These are phyloP conservation scores for Raphidocelis subcapitata DNA, from an alignment of 139 green algal species.

Conservation along the genomic window DNA sequence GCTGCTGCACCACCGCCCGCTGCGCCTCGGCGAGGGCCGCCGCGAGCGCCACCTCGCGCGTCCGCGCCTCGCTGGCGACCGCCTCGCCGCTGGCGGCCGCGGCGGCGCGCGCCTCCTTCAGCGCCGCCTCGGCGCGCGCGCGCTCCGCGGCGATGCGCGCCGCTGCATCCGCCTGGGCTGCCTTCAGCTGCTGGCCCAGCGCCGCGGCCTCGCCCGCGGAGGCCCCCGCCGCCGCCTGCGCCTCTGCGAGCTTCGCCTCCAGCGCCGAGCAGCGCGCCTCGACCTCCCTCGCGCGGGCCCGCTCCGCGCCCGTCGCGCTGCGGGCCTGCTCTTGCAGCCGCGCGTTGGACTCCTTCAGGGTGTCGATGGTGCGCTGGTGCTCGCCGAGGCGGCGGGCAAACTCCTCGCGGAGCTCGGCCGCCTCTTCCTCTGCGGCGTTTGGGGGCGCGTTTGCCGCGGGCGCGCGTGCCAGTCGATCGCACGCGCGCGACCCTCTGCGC, in stretches of 20 bases:
- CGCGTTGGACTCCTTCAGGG: background rate
- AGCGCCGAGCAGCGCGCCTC: background rate
- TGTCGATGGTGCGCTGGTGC: constrained; percentile 12
- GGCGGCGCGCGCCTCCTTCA: constrained; percentile 34
- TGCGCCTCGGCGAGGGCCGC: constrained; percentile 38
- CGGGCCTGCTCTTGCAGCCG: background rate
- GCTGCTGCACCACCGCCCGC: background rate
- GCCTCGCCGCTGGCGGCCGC: constrained; percentile 20
- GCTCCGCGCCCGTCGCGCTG: background rate
- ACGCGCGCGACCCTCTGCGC: background rate
- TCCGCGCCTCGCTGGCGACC: constrained; percentile 20
- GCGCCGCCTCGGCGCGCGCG: constrained; percentile 18
- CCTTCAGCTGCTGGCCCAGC: constrained; percentile 39
- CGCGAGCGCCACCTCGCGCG: constrained; percentile 28
- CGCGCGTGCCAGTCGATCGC: background rate
- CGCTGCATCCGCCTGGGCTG: constrained; percentile 7
- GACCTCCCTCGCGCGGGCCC: background rate
- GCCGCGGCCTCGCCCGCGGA: background rate
- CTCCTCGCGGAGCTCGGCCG: constrained; percentile 83
- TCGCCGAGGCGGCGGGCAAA: constrained; percentile 71
- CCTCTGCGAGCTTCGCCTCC: constrained; percentile 7
- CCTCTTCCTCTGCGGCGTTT: constrained; percentile 54
- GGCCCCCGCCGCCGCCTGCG: background rate
- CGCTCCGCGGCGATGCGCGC: background rate
- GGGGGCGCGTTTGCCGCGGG: background rate